Conservation (phyloP, 2,329 filamentous ascomycete genomes). For the Stylonectria norvegica region DNA sequence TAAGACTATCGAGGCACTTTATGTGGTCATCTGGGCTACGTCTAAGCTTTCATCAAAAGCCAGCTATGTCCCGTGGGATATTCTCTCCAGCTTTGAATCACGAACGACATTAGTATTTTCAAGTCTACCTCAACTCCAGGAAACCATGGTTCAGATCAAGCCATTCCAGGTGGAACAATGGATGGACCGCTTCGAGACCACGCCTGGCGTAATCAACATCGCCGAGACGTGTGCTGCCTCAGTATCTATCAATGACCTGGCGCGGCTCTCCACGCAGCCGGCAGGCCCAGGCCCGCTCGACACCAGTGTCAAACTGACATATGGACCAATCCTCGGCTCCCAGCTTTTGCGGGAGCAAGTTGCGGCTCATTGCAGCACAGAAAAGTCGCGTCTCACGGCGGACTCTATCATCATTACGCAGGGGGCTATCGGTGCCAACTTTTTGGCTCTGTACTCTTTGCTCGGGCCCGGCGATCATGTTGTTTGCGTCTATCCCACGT, state of each 20-base stretch:
- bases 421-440: constrained; percentile 83
- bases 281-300: constrained; percentile 39
- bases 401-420: constrained; percentile 73
- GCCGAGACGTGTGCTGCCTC: constrained; percentile 77
- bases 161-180: constrained; percentile 69
- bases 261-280: constrained; percentile 55
- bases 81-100: not conserved
- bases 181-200: constrained; percentile 61
- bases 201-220: constrained; percentile 61
- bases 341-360: constrained; percentile 61
- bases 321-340: constrained; percentile 70
- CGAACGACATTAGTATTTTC: not conserved
- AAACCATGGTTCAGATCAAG: constrained; percentile 53
- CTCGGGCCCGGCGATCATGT: constrained; percentile 75
- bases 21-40: too few species aligned
- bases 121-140: too few species aligned
- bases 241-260: constrained; percentile 67
- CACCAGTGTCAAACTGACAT: constrained; percentile 59
- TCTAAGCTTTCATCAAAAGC: too few species aligned
- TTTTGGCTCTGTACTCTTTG: constrained; percentile 71
- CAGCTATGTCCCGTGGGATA: not conserved
- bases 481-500: constrained; percentile 82
- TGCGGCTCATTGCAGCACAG: constrained; percentile 59
- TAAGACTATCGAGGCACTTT: too few species aligned
- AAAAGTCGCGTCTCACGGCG: constrained; percentile 34